phyloP scores from a whole-genome alignment of 1,284 basidiomycete genomes.

The Phellopilus nigrolimitatus region DNA sequence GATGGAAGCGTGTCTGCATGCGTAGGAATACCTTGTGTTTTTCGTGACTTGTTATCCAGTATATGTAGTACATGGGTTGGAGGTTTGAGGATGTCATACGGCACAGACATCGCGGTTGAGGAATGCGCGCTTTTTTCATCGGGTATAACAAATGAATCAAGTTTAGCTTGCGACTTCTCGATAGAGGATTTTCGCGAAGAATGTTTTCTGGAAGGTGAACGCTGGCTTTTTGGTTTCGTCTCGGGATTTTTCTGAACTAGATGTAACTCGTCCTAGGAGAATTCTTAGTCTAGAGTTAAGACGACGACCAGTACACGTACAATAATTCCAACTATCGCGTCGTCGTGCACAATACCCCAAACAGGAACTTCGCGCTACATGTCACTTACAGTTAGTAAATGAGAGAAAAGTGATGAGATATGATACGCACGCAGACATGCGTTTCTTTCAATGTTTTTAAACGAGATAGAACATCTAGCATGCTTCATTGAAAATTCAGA shows the following conservation, averaged over 20 bases:
- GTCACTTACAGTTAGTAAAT: neutral
- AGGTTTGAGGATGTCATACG: constrained; percentile 1
- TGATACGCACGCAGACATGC: constrained; percentile 42
- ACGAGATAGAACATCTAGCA: constrained; percentile 60
- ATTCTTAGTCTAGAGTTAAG: neutral
- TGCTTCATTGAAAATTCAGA: constrained; percentile 30
- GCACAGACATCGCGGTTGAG: constrained; percentile 5
- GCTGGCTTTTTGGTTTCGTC: too few relatives aligned
- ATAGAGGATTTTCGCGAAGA: neutral
- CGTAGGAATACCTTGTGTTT: constrained; percentile 46
- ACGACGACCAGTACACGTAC: constrained; percentile 35
- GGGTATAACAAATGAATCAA: neutral
- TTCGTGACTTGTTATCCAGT: constrained; percentile 76
- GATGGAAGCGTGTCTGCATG: constrained; percentile 60
- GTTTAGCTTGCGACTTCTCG: neutral
- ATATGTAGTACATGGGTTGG: constrained; percentile 43
- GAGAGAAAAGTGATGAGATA: neutral
- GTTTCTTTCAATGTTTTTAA: constrained; percentile 43
- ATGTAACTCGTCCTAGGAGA: constrained; percentile 5
- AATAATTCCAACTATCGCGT: constrained; percentile 60
- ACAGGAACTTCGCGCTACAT: constrained; percentile 68
- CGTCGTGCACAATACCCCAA: constrained; percentile 56
- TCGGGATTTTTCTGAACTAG: neutral
- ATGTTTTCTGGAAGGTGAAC: too few relatives aligned
- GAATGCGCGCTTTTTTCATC: neutral